phyloP scores from a whole-genome alignment of 495 filamentous ascomycete genomes.

The Penicillium pulvis region DNA sequence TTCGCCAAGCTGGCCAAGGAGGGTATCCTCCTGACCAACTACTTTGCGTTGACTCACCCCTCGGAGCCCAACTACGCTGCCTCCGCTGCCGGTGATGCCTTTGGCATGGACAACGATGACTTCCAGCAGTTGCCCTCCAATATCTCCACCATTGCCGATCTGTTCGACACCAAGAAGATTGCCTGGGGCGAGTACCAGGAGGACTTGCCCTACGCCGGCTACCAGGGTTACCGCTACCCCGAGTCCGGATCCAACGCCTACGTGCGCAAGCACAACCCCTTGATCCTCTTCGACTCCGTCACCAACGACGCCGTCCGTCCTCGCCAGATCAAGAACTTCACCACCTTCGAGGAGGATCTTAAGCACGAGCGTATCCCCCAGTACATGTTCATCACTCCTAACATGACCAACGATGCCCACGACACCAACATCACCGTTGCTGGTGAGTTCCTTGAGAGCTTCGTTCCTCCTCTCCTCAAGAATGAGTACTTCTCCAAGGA shows the following conservation, averaged over 20 bases:
- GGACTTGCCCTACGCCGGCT: slow-evolving; percentile 68
- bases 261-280: slow-evolving; percentile 77
- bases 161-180: slow-evolving; percentile 68
- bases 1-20: slow-evolving; percentile 58
- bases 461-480: slow-evolving; percentile 62
- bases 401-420: slow-evolving; percentile 76
- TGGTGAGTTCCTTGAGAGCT: slow-evolving; percentile 57
- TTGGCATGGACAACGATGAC: slow-evolving; percentile 70
- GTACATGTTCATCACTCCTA: slow-evolving; percentile 75
- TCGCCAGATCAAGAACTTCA: slow-evolving; percentile 68
- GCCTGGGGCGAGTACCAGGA: slow-evolving; percentile 73
- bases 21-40: slow-evolving; percentile 68
- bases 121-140: slow-evolving; percentile 59
- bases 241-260: slow-evolving; percentile 60
- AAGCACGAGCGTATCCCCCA: slow-evolving; percentile 61
- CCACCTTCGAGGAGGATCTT: slow-evolving; percentile 62
- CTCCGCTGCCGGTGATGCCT: slow-evolving; percentile 63
- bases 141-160: slow-evolving; percentile 67
- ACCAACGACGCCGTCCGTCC: slow-evolving; percentile 55
- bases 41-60: slow-evolving; percentile 63
- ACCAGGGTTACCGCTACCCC: slow-evolving; percentile 56
- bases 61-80: slow-evolving; percentile 73
- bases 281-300: slow-evolving; percentile 61
- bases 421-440: slow-evolving; percentile 65
- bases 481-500: slow-evolving; percentile 69